Percentiles rank a stretch among this genome's conserved stretches.
Conservation (phyloP, 2,329 filamentous ascomycete genomes). For the Anisogramma anomala region DNA sequence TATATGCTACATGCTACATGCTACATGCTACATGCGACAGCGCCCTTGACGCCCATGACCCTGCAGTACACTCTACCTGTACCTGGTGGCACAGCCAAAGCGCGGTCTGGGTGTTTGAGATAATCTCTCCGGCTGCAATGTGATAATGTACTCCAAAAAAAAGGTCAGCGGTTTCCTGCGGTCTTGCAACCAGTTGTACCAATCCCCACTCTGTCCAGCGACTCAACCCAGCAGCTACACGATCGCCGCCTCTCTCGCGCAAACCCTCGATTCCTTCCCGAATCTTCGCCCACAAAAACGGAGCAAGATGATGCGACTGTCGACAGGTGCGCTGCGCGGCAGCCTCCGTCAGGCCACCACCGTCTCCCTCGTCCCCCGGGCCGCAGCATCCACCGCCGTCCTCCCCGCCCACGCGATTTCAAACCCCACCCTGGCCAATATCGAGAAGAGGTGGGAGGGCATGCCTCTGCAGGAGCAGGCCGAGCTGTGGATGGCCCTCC, state of each 20-base stretch:
- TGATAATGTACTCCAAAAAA: no score
- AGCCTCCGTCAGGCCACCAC: constrained; percentile 27
- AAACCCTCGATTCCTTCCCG: constrained; percentile 11
- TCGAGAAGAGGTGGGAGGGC: constrained; percentile 98
- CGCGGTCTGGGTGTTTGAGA: no score
- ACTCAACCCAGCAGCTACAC: constrained; percentile 1
- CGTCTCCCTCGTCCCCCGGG: constrained; percentile 30
- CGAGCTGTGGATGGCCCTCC: constrained; percentile 95
- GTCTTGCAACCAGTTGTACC: no score
- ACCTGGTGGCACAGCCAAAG: no score
- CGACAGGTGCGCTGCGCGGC: constrained; percentile 40
- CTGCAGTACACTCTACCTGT: no score
- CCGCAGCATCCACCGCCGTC: constrained; percentile 51
- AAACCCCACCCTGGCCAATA: constrained; percentile 93
- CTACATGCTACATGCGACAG: no score
- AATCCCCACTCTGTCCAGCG: constrained; percentile 12
- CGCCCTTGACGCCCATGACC: no score
- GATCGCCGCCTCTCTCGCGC: constrained; percentile 15
- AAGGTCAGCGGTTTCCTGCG: no score
- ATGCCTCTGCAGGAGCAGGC: constrained; percentile 99
- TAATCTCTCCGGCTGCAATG: no score
- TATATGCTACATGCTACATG: no score
- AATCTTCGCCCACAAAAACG: neutral
- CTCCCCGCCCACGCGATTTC: constrained; percentile 83
- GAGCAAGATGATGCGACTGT: constrained; percentile 42